Percentiles rank a stretch among this genome's conserved stretches.
These are phyloP conservation scores for Penicillium ucsense DNA, from an alignment of 495 filamentous ascomycete genomes.

Conservation along the genomic window DNA sequence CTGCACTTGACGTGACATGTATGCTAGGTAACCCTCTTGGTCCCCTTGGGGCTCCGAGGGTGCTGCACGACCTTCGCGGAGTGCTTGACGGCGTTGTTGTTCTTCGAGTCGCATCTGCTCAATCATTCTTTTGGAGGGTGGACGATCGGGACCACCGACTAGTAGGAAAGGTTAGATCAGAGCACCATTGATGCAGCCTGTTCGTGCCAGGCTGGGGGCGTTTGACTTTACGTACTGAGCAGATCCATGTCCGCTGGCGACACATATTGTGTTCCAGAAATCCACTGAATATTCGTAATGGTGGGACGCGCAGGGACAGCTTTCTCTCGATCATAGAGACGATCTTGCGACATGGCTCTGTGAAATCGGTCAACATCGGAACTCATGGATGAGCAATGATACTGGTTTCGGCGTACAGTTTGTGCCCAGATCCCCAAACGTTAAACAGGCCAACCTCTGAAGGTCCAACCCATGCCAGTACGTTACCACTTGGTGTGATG, in stretches of 20 bases:
- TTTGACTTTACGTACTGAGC: conserved; percentile 40
- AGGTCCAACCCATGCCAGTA: conserved; percentile 84
- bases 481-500: conserved; percentile 65
- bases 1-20: conserved; percentile 72
- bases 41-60: conserved; percentile 13
- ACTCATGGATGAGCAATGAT: not conserved
- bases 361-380: not conserved
- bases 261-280: conserved; percentile 87
- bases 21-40: conserved; percentile 55
- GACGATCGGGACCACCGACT: conserved; percentile 80
- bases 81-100: conserved; percentile 41
- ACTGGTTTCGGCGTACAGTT: conserved; percentile 29
- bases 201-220: not conserved
- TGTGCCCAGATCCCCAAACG: conserved; percentile 64
- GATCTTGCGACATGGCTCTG: conserved; percentile 51
- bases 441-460: conserved; percentile 72
- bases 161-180: not conserved
- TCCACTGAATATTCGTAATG: conserved; percentile 93
- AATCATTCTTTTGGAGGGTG: conserved; percentile 70
- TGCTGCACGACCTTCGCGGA: conserved; percentile 24
- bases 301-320: conserved; percentile 75
- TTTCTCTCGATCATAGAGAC: conserved; percentile 64
- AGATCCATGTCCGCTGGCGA: conserved; percentile 85
- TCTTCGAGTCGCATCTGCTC: conserved; percentile 52
- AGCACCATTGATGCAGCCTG: too few relatives aligned